These are phyloP conservation scores for Cryptosporidium ubiquitum DNA, from an alignment of 169 alveolate species.

Conservation along the genomic window DNA sequence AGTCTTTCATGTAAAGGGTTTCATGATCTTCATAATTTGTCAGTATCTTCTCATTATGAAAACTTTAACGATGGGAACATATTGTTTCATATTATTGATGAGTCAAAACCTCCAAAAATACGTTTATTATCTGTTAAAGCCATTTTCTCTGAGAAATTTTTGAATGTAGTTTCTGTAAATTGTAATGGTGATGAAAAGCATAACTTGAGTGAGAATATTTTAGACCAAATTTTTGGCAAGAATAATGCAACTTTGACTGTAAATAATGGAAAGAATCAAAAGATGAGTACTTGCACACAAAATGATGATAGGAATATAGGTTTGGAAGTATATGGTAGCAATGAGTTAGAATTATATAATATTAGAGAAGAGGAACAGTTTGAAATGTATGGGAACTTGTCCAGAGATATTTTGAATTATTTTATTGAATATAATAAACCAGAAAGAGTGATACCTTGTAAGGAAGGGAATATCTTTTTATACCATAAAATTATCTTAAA, in stretches of 20 bases:
- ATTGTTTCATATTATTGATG: constrained; percentile 51
- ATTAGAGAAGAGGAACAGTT: neutral
- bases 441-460: neutral
- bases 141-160: constrained; percentile 49
- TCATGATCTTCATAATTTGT: constrained; percentile 55
- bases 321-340: neutral
- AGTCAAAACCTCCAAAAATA: constrained; percentile 27
- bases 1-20: constrained; percentile 25
- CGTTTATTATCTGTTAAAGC: constrained; percentile 40
- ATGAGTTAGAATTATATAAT: neutral
- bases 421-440: constrained; percentile 50
- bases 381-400: neutral
- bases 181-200: constrained; percentile 13
- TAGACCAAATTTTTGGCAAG: constrained; percentile 18
- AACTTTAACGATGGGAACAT: constrained; percentile 52
- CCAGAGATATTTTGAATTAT: constrained; percentile 28
- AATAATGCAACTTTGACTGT: neutral
- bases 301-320: neutral
- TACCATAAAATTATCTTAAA: constrained; percentile 12
- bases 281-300: neutral
- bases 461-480: neutral
- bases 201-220: neutral
- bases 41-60: constrained; percentile 46
- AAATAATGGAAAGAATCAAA: neutral
- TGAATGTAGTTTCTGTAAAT: constrained; percentile 7